Evolutionary conservation across 306 rosid species (phyloP).

Genomic region (Rosa rugosa): DNA sequence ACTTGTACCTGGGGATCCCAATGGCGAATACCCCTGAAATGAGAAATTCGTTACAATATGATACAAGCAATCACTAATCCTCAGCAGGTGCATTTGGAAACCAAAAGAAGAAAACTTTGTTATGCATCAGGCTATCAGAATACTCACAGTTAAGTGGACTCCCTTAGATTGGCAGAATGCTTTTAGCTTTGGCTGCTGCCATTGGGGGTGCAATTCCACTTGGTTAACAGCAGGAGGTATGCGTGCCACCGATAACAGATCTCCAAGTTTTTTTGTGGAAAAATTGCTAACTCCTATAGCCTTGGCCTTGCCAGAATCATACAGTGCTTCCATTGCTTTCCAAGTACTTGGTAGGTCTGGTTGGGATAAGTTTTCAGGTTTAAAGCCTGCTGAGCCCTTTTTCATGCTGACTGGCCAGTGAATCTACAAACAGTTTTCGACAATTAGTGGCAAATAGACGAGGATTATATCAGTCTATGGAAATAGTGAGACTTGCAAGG

Average conservation of each 20-base stretch:
- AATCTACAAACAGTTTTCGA: neutral
- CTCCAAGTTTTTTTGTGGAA: slow-evolving; percentile 71
- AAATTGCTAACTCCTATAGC: slow-evolving; percentile 86
- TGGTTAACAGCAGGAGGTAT: slow-evolving; percentile 82
- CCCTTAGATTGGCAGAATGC: slow-evolving; percentile 60
- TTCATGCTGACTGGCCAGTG: slow-evolving; percentile 62
- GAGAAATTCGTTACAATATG: neutral
- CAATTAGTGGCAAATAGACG: neutral
- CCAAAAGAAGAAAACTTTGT: neutral
- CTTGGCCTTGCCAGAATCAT: slow-evolving; percentile 64
- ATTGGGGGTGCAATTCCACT: slow-evolving; percentile 72
- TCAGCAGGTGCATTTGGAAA: neutral
- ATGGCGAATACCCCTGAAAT: slow-evolving; percentile 64
- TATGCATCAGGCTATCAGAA: neutral
- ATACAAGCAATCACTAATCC: neutral
- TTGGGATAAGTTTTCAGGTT: slow-evolving; percentile 39
- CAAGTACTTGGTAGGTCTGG: slow-evolving; percentile 62
- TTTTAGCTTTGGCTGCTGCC: slow-evolving; percentile 66
- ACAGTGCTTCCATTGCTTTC: slow-evolving; percentile 78
- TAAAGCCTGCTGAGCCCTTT: slow-evolving; percentile 45
- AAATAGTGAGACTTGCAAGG: neutral
- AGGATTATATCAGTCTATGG: neutral
- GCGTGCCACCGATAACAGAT: slow-evolving; percentile 43
- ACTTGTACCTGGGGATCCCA: slow-evolving; percentile 40
- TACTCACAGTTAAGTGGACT: slow-evolving; percentile 64